Base-by-base conservation (phyloP, 2,329 filamentous ascomycete genomes). In the Lasiodiplodia sp. region DNA sequence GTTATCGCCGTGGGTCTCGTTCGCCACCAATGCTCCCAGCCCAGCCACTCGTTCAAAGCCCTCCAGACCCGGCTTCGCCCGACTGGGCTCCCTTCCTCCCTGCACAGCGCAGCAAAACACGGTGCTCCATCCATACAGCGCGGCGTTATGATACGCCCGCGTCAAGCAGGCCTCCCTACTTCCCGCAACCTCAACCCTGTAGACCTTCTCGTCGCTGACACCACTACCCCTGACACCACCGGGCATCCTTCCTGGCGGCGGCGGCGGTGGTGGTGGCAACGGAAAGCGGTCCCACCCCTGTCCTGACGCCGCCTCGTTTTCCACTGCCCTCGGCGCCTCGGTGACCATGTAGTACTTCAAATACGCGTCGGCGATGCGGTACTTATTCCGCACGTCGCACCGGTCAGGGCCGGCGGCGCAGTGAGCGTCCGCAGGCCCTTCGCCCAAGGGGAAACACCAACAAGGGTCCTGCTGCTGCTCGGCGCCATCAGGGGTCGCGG, bases 61-160 rank as follows among this genome's bases (percentile, higher is more conserved):
- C 1, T 40, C 37, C 23, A 68, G 3, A 10, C 67, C 67, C 10
- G 25, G 16, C 34, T 28, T 28, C 37, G 44, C 67, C 21, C n/a
- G 21, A 18, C 11, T 8, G 7, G 55, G 8, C 11, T 51, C 67
- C 4, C 47, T 57, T 2, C 56, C 56, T 4, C 57, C 67, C 7
- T 1, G 2, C 6, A 68, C 38, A 0, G 38, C 67, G 21, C 67
- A 68, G 12, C 25, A 21, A 7, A 68, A 68, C 11, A 63, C 58
- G 2, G 67, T 68, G 7, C 57, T 55, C 67, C 67, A 68, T 11
- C 67, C 57, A 2, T 34, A 23, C 34, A 68, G 7, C 18, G 38
- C 49, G 0, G 67, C 67, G 14, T 68, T 68, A 49, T 68, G 67
- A 18, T 63, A 68, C 14, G 67, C 67, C 21, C 37, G 18, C 2